Base-by-base conservation (phyloP, 495 filamentous ascomycete genomes). In the Articulospora tetracladia region DNA sequence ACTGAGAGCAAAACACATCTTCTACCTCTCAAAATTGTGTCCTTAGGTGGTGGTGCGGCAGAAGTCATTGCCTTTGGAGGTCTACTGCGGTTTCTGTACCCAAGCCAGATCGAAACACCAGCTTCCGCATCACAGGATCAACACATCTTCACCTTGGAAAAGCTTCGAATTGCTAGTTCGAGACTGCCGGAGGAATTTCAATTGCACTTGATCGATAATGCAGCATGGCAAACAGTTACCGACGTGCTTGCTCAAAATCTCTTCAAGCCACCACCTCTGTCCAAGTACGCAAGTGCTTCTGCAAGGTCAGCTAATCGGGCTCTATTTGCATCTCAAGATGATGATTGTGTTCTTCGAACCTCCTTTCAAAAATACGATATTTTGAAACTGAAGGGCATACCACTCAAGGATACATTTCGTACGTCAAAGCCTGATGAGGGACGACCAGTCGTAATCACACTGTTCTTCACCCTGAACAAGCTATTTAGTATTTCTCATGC, bases 401-500 rank as follows among this genome's bases (percentile, higher is more conserved):
- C 71, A 0, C 69, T 90, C 3, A 47, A 66, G 12, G 53, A 66
- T 11, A 41, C 84, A 0, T 57, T 86, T 1, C 67, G 65, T 0
- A 22, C 23, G 36, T 12, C 39, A 3, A 19, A 7, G 3, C 8
- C 17, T n/a, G 39, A 15, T 44, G 15, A 19, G 3, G 11, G 11
- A 44, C 10, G 46, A 22, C 73, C 76, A 1, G 56, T 53, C 8
- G 48, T 98, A 0, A 77, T 94, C 3, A 96, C 94, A 0, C 72
- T 97, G 0, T 85, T 97, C 73, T 98, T 97, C 79, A 96, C 93
- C 0, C 82, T 97, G n/a, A 98, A 97, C 71, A 94, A 98, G 73
- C 86, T 98, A 3, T 97, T 96, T 76, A 78, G 80, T 0, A 79
- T 85, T 11, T 92, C 90, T 2, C 77, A 92, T 55, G 74, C 83